Percentiles rank a stretch among this genome's conserved stretches.
Evolutionary conservation across 345 rosid genomes (phyloP).

Genomic region (Populus euphratica): DNA sequence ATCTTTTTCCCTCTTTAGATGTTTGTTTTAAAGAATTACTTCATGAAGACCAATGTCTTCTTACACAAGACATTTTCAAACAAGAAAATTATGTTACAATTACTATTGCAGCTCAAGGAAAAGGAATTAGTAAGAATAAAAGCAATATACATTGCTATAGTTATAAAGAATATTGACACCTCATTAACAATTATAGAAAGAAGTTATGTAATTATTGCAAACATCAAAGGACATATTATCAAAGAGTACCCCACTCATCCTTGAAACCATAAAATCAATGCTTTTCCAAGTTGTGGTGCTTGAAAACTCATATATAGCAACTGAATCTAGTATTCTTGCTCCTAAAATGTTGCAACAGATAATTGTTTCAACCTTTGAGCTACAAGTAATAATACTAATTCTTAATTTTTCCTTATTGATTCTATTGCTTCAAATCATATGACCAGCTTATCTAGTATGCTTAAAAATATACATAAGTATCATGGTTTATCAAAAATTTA

Average conservation of each 20-base stretch:
- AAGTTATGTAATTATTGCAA: not conserved
- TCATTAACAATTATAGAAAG: not conserved
- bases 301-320: not conserved
- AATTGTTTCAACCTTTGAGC: not conserved
- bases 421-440: not conserved
- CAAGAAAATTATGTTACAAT: not conserved
- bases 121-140: not conserved
- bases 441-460: not conserved
- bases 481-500: not conserved
- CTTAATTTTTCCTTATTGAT: not conserved
- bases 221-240: no score
- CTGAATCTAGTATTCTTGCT: not conserved
- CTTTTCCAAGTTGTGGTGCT: not conserved
- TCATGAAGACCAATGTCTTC: conserved; percentile 1
- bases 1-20: not conserved
- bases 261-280: not conserved
- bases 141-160: not conserved
- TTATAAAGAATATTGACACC: conserved; percentile 1
- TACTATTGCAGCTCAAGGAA: conserved; percentile 1
- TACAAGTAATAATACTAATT: not conserved
- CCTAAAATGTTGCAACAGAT: not conserved
- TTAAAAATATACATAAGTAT: not conserved
- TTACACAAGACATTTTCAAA: not conserved
- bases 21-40: conserved; percentile 9
- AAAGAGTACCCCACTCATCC: not conserved